These are phyloP conservation scores for Cenchrus fungigraminus DNA, from an alignment of 176 grass and related monocot genomes.

Conservation along the genomic window DNA sequence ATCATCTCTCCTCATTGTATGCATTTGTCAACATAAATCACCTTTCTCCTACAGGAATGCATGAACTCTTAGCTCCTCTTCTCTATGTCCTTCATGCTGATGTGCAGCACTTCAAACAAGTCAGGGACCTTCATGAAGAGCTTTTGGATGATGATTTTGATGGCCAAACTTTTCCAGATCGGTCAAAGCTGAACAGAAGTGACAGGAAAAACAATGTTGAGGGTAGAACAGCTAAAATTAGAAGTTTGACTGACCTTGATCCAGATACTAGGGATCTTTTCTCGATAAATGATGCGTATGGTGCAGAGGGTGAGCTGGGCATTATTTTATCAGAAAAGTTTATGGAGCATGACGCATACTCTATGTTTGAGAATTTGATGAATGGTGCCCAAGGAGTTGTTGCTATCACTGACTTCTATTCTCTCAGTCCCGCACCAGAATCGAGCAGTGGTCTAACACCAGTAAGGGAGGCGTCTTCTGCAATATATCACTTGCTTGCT, in stretches of 20 bases:
- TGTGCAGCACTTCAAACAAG: constrained; percentile 77
- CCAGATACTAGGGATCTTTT: constrained; percentile 75
- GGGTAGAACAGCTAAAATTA: constrained; percentile 49
- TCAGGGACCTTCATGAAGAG: constrained; percentile 67
- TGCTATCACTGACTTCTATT: constrained; percentile 88
- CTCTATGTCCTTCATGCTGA: constrained; percentile 94
- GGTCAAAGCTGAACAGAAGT: constrained; percentile 53
- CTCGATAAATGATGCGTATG: constrained; percentile 89
- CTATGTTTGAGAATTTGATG: constrained; percentile 98
- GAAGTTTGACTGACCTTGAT: constrained; percentile 73
- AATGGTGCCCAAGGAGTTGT: constrained; percentile 71
- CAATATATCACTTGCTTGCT: constrained; percentile 83
- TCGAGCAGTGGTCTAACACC: constrained; percentile 79
- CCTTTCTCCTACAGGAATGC: constrained; percentile 82
- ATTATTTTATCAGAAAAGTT: constrained; percentile 97
- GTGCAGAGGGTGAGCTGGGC: constrained; percentile 94
- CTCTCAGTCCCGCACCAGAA: constrained; percentile 60
- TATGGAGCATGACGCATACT: constrained; percentile 93
- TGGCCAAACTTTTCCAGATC: constrained; percentile 60
- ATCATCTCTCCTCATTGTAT: constrained; percentile 26
- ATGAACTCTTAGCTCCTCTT: constrained; percentile 97
- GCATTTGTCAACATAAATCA: constrained; percentile 40
- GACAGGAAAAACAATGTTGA: constrained; percentile 44
- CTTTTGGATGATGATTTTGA: constrained; percentile 82
- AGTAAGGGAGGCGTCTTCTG: constrained; percentile 79